Evolutionary conservation across 495 filamentous ascomycete species (phyloP).

Genomic region (Xylaria cubensis): DNA sequence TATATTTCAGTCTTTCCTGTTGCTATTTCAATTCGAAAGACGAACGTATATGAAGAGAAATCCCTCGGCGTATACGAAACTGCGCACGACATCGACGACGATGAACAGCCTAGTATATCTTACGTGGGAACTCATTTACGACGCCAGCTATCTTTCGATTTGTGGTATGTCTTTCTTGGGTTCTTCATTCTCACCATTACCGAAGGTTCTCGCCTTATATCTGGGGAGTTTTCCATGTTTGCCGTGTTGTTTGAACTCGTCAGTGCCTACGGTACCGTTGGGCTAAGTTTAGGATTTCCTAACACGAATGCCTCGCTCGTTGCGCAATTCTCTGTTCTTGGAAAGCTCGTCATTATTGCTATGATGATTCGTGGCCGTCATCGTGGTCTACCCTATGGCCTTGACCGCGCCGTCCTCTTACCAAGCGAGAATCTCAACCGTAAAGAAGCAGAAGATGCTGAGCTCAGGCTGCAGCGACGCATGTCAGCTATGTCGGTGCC

Average conservation of each 20-base stretch:
- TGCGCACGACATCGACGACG: slow-evolving; percentile 45
- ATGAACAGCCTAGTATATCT: slow-evolving; percentile 63
- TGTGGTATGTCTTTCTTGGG: slow-evolving; percentile 93
- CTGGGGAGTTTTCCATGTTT: slow-evolving; percentile 74
- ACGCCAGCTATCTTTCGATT: slow-evolving; percentile 87
- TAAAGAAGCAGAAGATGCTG: slow-evolving; percentile 68
- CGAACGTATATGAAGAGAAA: slow-evolving; percentile 96
- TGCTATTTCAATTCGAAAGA: slow-evolving; percentile 89
- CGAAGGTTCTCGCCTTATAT: slow-evolving; percentile 70
- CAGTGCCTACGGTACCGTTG: slow-evolving; percentile 93
- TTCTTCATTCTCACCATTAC: slow-evolving; percentile 86
- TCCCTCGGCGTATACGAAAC: slow-evolving; percentile 79
- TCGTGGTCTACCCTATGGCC: slow-evolving; percentile 87
- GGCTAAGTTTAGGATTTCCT: slow-evolving; percentile 83
- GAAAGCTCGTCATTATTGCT: slow-evolving; percentile 90
- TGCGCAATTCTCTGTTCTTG: slow-evolving; percentile 75
- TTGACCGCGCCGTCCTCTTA: slow-evolving; percentile 88
- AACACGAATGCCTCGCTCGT: slow-evolving; percentile 77
- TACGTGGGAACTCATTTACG: slow-evolving; percentile 90
- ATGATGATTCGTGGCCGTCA: slow-evolving; percentile 94
- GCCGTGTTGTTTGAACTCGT: slow-evolving; percentile 87
- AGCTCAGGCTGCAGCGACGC: slow-evolving; percentile 60
- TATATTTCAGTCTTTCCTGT: slow-evolving; percentile 98
- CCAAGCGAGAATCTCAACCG: slow-evolving; percentile 77
- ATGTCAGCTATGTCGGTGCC: slow-evolving; percentile 59